A percentile compares a stretch with the other conserved stretches of the same genome.
Evolutionary conservation across 495 filamentous ascomycete species (phyloP).

Genomic region (Rostrohypoxylon terebratum): DNA sequence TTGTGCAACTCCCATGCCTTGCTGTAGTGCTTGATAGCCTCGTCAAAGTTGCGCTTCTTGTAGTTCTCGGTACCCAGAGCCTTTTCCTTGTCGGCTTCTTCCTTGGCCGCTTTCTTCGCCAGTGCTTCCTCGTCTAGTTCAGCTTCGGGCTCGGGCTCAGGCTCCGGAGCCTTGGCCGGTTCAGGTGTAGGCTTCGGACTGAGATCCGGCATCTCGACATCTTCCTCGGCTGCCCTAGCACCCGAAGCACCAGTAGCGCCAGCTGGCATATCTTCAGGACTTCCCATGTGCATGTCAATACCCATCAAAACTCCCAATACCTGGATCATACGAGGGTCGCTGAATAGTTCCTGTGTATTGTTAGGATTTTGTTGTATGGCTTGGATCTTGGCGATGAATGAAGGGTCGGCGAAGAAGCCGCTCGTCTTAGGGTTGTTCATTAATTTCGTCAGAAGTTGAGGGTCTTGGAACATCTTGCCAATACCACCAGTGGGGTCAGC

Average conservation of each 20-base stretch:
- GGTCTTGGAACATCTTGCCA: slow-evolving; percentile 92
- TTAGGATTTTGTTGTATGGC: slow-evolving; percentile 82
- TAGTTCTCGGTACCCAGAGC: slow-evolving; percentile 93
- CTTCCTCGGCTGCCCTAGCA: slow-evolving; percentile 72
- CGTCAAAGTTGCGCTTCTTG: slow-evolving; percentile 97
- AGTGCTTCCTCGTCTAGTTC: slow-evolving; percentile 83
- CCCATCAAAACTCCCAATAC: slow-evolving; percentile 94
- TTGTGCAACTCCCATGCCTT: slow-evolving; percentile 96
- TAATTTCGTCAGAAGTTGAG: slow-evolving; percentile 87
- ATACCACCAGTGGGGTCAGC: slow-evolving; percentile 78
- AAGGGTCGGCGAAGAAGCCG: slow-evolving; percentile 79
- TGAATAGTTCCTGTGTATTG: slow-evolving; percentile 79
- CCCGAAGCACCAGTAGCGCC: slow-evolving; percentile 52
- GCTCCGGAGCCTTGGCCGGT: slow-evolving; percentile 66
- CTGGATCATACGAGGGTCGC: slow-evolving; percentile 91
- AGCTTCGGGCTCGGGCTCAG: slow-evolving; percentile 71
- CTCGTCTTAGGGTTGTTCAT: slow-evolving; percentile 94
- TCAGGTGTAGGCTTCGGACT: slow-evolving; percentile 62
- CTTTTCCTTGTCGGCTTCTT: slow-evolving; percentile 94
- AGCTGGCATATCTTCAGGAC: slow-evolving; percentile 61
- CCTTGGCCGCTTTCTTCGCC: slow-evolving; percentile 89
- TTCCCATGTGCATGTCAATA: slow-evolving; percentile 89
- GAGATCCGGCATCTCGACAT: slow-evolving; percentile 82
- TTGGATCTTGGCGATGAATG: slow-evolving; percentile 92
- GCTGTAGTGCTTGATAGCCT: slow-evolving; percentile 92